Evolutionary conservation across 768 basidiomycete species (phyloP).

Genomic region (Pulveroboletus sp.): DNA sequence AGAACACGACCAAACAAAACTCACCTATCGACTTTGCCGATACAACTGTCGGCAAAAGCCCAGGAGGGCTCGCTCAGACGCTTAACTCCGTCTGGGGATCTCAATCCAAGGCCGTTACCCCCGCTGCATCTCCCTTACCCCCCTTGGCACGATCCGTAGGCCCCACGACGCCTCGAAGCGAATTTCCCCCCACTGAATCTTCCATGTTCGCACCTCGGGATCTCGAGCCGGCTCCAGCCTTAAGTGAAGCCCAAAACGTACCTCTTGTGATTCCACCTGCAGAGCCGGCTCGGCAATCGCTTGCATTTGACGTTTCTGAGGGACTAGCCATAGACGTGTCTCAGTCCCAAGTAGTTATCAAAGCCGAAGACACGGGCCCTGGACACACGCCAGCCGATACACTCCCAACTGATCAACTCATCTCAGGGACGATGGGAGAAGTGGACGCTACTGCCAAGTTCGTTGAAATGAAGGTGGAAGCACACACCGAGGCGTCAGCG

Average conservation of each 20-base stretch:
- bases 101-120: constrained; percentile 24
- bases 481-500: constrained; percentile 5
- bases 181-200: constrained; percentile 8
- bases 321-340: constrained; percentile 14
- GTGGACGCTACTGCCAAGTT: neutral
- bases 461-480: constrained; percentile 5
- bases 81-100: constrained; percentile 49
- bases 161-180: constrained; percentile 16
- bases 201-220: constrained; percentile 1
- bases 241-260: constrained; percentile 9
- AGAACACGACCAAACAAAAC: constrained; percentile 21
- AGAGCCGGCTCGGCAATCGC: neutral
- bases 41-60: constrained; percentile 35
- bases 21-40: constrained; percentile 34
- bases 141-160: constrained; percentile 21
- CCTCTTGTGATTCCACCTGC: neutral
- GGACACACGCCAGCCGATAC: constrained; percentile 29
- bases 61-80: constrained; percentile 38
- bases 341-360: neutral
- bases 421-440: constrained; percentile 2
- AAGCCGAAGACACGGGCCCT: constrained; percentile 1
- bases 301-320: neutral
- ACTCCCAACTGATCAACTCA: constrained; percentile 20
- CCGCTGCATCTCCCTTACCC: constrained; percentile 27
- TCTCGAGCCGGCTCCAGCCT: constrained; percentile 8